A percentile compares a stretch with the other conserved stretches of the same genome.
Conservation (phyloP, 2,329 filamentous ascomycete genomes). For the Ceratocystis diversiconidia region DNA sequence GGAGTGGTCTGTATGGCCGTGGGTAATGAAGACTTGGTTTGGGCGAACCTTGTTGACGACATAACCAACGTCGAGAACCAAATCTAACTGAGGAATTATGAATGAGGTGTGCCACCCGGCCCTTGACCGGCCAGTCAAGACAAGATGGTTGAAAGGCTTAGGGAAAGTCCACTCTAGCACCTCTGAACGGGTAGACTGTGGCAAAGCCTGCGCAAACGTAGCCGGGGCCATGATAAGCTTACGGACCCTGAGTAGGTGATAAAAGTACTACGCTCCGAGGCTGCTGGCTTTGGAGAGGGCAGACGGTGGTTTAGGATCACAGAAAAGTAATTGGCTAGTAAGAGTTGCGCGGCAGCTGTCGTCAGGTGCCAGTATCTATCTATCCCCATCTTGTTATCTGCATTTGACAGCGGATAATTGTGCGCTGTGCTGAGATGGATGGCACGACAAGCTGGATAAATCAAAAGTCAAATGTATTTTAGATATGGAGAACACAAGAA, state of each 20-base stretch:
- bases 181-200: constrained; percentile 31
- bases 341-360: neutral
- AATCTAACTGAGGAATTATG: constrained; percentile 35
- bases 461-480: too few relatives aligned
- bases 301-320: neutral
- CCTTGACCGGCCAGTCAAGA: constrained; percentile 34
- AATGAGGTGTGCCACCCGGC: constrained; percentile 40
- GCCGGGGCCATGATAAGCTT: constrained; percentile 13
- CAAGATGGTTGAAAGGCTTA: constrained; percentile 29
- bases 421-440: too few relatives aligned
- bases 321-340: neutral
- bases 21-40: constrained; percentile 37
- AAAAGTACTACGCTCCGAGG: neutral
- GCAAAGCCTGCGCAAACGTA: constrained; percentile 31
- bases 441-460: neutral
- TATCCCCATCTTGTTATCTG: neutral
- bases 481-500: neutral
- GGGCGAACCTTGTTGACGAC: constrained; percentile 33
- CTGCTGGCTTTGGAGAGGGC: neutral
- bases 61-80: constrained; percentile 36
- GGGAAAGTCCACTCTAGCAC: constrained; percentile 34
- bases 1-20: constrained; percentile 36
- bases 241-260: neutral
- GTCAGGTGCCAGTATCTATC: neutral
- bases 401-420: neutral